Percentiles rank a stretch among this genome's conserved stretches.
Conservation (phyloP, 495 filamentous ascomycete species). For the Penicillium crystallinum region DNA sequence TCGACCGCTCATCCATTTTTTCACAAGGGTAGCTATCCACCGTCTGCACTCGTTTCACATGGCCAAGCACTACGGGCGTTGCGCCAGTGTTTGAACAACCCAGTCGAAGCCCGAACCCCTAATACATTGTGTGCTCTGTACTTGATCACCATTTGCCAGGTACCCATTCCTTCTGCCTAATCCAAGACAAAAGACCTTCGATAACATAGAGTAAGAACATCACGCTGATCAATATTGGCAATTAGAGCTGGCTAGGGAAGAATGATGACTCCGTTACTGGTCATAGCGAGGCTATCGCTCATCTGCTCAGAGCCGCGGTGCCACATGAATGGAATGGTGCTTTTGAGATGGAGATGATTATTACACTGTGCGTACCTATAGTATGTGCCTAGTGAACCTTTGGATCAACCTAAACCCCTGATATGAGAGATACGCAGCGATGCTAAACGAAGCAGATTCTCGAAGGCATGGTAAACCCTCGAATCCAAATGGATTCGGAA, state of each 20-base stretch:
- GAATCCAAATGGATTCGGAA: slow-evolving; percentile 19
- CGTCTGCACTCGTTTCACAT: slow-evolving; percentile 20
- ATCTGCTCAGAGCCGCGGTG: slow-evolving; percentile 25
- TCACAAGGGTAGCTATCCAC: slow-evolving; percentile 11
- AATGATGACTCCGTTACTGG: slow-evolving; percentile 13
- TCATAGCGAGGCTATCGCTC: slow-evolving; percentile 30
- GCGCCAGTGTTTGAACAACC: slow-evolving; percentile 29
- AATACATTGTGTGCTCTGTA: slow-evolving; percentile 41
- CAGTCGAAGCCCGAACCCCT: slow-evolving; percentile 21
- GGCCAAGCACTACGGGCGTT: slow-evolving; percentile 27
- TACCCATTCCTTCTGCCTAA: slow-evolving; percentile 2
- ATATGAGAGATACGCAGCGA: neutral
- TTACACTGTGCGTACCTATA: slow-evolving; percentile 31
- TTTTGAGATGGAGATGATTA: slow-evolving; percentile 28
- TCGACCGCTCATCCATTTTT: slow-evolving; percentile 23
- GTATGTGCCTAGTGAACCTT: too few relatives aligned
- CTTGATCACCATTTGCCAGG: slow-evolving; percentile 39
- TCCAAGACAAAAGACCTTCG: neutral
- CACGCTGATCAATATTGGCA: neutral
- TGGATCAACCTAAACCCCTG: too few relatives aligned
- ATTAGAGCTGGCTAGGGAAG: slow-evolving; percentile 26
- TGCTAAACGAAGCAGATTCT: slow-evolving; percentile 20
- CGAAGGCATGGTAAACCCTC: slow-evolving; percentile 28
- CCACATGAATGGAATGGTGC: slow-evolving; percentile 15
- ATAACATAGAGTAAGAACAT: neutral